Percentiles rank a stretch among this genome's conserved stretches.
phyloP scores from a whole-genome alignment of 1,139 yeast genomes.

The Chernovozyma aurita region DNA sequence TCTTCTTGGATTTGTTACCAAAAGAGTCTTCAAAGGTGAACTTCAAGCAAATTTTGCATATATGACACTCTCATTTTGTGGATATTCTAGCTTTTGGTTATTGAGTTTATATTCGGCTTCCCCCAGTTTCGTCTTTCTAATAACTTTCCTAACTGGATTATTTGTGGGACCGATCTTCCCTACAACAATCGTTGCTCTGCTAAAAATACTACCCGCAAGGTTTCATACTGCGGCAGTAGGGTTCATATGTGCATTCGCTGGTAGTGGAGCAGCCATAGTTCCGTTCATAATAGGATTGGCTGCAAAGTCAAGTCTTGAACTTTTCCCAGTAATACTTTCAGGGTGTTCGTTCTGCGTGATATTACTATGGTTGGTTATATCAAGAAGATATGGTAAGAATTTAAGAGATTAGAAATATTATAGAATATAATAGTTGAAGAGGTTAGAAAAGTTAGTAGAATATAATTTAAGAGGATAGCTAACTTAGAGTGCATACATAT shows the following conservation, averaged over 20 bases:
- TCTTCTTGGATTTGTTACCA: slow-evolving; percentile 57
- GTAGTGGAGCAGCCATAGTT: slow-evolving; percentile 65
- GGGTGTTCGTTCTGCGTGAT: slow-evolving; percentile 15
- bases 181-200: slow-evolving; percentile 62
- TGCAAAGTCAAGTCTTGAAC: slow-evolving; percentile 31
- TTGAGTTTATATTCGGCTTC: slow-evolving; percentile 17
- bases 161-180: slow-evolving; percentile 82
- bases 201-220: slow-evolving; percentile 57
- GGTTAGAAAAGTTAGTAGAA: too few relatives aligned
- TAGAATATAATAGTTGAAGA: too few relatives aligned
- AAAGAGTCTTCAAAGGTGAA: slow-evolving; percentile 41
- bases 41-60: slow-evolving; percentile 36
- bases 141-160: slow-evolving; percentile 56
- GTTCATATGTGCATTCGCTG: slow-evolving; percentile 73
- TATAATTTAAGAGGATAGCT: too few relatives aligned
- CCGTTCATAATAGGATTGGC: slow-evolving; percentile 60
- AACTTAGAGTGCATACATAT: too few relatives aligned
- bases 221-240: slow-evolving; percentile 71
- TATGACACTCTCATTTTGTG: slow-evolving; percentile 25
- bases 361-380: slow-evolving; percentile 20
- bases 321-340: slow-evolving; percentile 31
- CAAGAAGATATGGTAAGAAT: too few relatives aligned
- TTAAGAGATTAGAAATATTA: too few relatives aligned
- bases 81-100: slow-evolving; percentile 29
- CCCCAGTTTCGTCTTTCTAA: slow-evolving; percentile 24